Conservation (phyloP, 148 eudicot species). For the Rhododendron henanense region DNA sequence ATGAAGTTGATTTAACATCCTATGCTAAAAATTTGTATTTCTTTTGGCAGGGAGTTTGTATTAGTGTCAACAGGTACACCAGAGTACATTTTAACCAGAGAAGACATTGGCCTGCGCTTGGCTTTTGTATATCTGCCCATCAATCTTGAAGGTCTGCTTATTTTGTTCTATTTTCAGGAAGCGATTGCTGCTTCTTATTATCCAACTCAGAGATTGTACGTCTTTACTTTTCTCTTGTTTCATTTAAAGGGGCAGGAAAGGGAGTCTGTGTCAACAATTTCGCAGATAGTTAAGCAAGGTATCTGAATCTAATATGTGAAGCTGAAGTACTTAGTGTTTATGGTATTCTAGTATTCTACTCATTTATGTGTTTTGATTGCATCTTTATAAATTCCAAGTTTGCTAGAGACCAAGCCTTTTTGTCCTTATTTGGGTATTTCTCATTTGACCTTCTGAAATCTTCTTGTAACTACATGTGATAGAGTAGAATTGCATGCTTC, state of each 20-base stretch:
- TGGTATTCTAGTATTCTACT: background rate
- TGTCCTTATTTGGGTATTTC: background rate
- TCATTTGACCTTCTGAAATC: background rate
- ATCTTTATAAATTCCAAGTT: background rate
- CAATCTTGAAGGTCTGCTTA: conserved; percentile 75
- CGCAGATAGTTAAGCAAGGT: conserved; percentile 77
- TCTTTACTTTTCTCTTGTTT: conserved; percentile 1
- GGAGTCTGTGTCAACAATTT: conserved; percentile 48
- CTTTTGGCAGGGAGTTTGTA: conserved; percentile 50
- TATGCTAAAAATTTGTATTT: background rate
- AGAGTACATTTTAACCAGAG: conserved; percentile 67
- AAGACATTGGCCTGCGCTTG: conserved; percentile 73
- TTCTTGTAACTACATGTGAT: background rate
- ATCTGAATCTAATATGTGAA: conserved; percentile 6
- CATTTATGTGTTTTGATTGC: background rate
- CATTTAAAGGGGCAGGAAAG: conserved; percentile 86
- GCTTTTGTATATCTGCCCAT: conserved; percentile 75
- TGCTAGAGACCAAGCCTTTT: background rate
- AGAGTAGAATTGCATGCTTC: background rate
- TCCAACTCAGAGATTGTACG: background rate
- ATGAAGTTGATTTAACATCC: background rate
- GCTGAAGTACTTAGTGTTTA: background rate
- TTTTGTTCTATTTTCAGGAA: background rate
- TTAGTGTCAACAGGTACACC: conserved; percentile 67
- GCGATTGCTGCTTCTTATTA: background rate